These are phyloP conservation scores for Penicillium corylophilum DNA, from an alignment of 2,329 filamentous ascomycete genomes.

Conservation along the genomic window DNA sequence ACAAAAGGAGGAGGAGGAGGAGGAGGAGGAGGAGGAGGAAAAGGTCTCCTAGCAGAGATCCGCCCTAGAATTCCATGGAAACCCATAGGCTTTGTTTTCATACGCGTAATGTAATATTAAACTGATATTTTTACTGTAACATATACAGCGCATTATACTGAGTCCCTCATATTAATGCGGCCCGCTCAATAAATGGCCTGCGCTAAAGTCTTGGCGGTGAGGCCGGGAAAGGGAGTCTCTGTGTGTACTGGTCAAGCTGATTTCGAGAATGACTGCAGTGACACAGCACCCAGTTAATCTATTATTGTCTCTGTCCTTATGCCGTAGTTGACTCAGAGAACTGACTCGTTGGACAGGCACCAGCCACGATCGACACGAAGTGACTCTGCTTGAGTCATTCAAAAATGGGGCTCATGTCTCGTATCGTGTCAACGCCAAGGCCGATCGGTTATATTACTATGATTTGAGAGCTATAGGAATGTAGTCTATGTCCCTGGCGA, in stretches of 20 bases:
- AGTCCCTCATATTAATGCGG: not conserved
- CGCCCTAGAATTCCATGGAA: not conserved
- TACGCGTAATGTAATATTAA: conserved; percentile 2
- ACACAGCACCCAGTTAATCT: not conserved
- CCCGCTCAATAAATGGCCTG: not conserved
- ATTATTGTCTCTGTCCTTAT: not conserved
- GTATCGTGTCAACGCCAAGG: not conserved
- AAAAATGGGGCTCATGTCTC: not conserved
- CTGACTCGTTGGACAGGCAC: not conserved
- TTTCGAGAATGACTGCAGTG: not conserved
- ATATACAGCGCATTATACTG: not conserved
- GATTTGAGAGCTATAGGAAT: not conserved
- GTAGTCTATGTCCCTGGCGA: not conserved
- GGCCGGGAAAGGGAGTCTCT: not conserved
- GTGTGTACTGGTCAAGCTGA: conserved; percentile 1
- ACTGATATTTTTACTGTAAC: not conserved
- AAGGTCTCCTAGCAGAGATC: conserved; percentile 2
- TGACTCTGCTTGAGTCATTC: not conserved
- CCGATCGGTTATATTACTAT: not conserved
- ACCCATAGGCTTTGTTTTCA: not conserved
- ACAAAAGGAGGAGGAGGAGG: conserved; percentile 1
- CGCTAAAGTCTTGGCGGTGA: not conserved
- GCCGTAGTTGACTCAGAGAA: not conserved
- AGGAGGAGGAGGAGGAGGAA: conserved; percentile 1
- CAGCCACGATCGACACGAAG: not conserved